Evolutionary conservation across 2,329 filamentous ascomycete genomes (phyloP).

Genomic region (Penicillium sp.): DNA sequence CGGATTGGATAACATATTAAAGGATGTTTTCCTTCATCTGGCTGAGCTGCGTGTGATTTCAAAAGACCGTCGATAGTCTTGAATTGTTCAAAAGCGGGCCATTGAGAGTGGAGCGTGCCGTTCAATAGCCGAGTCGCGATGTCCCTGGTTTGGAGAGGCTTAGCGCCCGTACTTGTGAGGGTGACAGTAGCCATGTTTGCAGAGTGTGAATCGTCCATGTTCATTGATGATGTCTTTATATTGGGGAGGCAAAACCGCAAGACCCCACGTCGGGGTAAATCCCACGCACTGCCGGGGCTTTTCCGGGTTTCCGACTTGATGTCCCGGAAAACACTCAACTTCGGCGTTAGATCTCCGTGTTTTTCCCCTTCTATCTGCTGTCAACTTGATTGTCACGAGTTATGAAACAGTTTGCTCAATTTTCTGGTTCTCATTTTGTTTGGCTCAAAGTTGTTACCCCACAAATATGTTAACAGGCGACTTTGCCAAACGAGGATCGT

Average conservation of each 20-base stretch:
- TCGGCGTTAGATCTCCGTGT: background rate
- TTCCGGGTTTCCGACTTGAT: slow-evolving; percentile 14
- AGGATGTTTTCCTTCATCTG: slow-evolving; percentile 14
- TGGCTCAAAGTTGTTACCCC: too few relatives aligned
- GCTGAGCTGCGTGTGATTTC: slow-evolving; percentile 21
- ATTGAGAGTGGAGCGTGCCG: slow-evolving; percentile 24
- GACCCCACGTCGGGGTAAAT: slow-evolving; percentile 3
- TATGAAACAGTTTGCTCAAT: too few relatives aligned
- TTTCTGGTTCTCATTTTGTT: too few relatives aligned
- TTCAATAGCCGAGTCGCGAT: slow-evolving; percentile 23
- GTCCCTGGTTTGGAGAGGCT: slow-evolving; percentile 15
- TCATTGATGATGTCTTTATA: slow-evolving; percentile 8
- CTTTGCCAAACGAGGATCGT: too few relatives aligned
- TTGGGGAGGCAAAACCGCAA: background rate
- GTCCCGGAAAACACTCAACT: slow-evolving; percentile 2
- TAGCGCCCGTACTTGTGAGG: slow-evolving; percentile 8
- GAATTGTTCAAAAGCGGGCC: slow-evolving; percentile 21
- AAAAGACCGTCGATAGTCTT: slow-evolving; percentile 24
- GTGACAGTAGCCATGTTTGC: slow-evolving; percentile 11
- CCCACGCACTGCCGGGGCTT: slow-evolving; percentile 10
- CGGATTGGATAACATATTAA: slow-evolving; percentile 24
- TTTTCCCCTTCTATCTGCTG: too few relatives aligned
- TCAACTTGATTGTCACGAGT: too few relatives aligned
- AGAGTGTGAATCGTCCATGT: background rate
- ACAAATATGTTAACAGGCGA: too few relatives aligned